Percentiles rank a stretch among this genome's conserved stretches.
Evolutionary conservation across 139 green algal genomes (phyloP).

Genomic region (Trebouxia sp.): DNA sequence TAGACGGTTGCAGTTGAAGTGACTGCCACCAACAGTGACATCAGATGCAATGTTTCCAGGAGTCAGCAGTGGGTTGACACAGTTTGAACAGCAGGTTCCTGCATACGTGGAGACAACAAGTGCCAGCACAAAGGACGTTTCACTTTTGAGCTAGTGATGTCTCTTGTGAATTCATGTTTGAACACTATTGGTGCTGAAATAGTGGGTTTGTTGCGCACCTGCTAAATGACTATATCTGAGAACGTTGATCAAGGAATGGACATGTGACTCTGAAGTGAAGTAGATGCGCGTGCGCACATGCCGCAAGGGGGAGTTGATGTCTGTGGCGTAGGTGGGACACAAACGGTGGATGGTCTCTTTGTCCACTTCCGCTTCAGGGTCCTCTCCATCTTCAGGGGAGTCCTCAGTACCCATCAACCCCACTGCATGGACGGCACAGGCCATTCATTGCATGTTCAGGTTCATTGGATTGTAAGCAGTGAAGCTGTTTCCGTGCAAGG

Average conservation of each 20-base stretch:
- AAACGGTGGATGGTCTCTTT: slow-evolving; percentile 62
- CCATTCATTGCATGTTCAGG: too few species aligned
- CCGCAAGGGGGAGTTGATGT: slow-evolving; percentile 93
- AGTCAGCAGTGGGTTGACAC: too few species aligned
- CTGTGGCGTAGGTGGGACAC: slow-evolving; percentile 86
- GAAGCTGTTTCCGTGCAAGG: too few species aligned
- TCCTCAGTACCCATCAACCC: slow-evolving; percentile 7
- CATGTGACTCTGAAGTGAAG: slow-evolving; percentile 96
- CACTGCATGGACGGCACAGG: background rate
- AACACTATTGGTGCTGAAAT: background rate
- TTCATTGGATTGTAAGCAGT: too few species aligned
- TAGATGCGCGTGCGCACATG: slow-evolving; percentile 98
- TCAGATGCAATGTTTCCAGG: too few species aligned
- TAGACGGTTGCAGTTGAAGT: too few species aligned
- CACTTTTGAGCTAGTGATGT: too few species aligned
- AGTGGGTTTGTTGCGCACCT: background rate
- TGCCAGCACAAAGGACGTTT: too few species aligned
- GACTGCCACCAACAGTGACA: too few species aligned
- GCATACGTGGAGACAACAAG: too few species aligned
- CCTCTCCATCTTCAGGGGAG: slow-evolving; percentile 8
- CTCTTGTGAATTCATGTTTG: slow-evolving; percentile 8
- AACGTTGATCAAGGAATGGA: slow-evolving; percentile 96
- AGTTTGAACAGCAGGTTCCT: too few species aligned
- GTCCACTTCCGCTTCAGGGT: slow-evolving; percentile 26
- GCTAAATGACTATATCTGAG: slow-evolving; percentile 81